Base-by-base conservation (phyloP, 139 green algal species). In the Haematococcus lacustris region DNA sequence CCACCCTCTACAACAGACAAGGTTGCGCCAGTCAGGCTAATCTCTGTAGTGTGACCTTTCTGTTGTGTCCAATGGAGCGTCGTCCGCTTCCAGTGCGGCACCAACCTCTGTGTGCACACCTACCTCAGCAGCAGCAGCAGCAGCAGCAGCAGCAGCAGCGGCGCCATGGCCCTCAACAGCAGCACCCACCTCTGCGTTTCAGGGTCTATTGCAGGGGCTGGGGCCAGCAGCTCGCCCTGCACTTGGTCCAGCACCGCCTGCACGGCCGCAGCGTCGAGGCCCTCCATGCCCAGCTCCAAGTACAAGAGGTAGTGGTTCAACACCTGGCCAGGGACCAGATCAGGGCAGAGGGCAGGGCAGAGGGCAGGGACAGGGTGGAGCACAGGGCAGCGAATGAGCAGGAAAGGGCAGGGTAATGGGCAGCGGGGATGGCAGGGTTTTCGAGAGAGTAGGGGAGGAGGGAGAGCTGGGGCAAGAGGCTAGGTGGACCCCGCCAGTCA, bases 231-330 rank as follows among this genome's bases (percentile, higher is more conserved):
- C 33, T 61, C 43, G 6, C 3, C 30, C 30, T 51, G 35, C 43
- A 72, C 67, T 34, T 35, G 26, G 5, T 72, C 41, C 33, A 72
- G 32, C n/a, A 72, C 3, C 41, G 47, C 43, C 71, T 78, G 73
- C n/a, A 78, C 39, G 3, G 41, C 65, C 38, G 26, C 51, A 13
- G 51, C 17, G 32, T n/a, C 71, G 57, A 74, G 75, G 25, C 4
- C 38, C 39, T 79, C 74, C 25, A 74, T 40, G 3, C 74, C 67
- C 28, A 38, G 7, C 13, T 79, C 74, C 53, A 71, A 71, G 68
- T 73, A 76, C 21, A 50, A 33, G 6, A 80, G 47, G 69, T 76
- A 76, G 69, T 76, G 68, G 51, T 78, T 71, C 38, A 97, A 73
- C 65, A 97, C 87, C 72, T 96, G n/a, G n/a, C n/a, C n/a, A n/a